Base-by-base conservation (phyloP, 805 yeast genomes). In the Scheffersomyces ergatensis region DNA sequence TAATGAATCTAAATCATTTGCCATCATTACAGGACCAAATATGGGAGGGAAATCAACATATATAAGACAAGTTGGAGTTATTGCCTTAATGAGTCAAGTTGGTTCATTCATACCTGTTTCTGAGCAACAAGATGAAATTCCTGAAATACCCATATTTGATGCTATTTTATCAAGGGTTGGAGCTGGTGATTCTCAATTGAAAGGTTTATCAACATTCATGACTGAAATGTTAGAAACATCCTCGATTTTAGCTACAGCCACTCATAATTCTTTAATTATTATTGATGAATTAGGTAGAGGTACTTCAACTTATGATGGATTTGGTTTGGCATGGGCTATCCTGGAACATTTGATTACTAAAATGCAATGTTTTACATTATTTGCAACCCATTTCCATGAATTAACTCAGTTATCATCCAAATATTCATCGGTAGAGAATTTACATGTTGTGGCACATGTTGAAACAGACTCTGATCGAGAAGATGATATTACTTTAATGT, bases 351-450 rank as follows among this genome's bases (percentile, higher is more conserved):
- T 92, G 44, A 83, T 93, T 2, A 72, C 72, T 15, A 71, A 83
- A 37, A 76, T 86, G 38, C 72, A 76, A 37, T 83, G 97, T 47
- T 89, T 89, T 62, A 81, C 95, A 0, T 57, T 93, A 42, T 93
- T 93, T 72, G 98, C 99, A 0, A 93, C 99, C 0, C 99, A 93
- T 70, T 93, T 93, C 74, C 98, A 93, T 62, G 99, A 93, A 60
- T 73, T 93, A 44, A 93, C 98, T 1, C 83, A 83, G 25, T 68
- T 93, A 37, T 73, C 95, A 0, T 82, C 81, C 15, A 74, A 74
- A 48, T 66, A 79, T 32, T 58, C 71, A 11, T 51, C 55, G 12
- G 96, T 92, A 1, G 74, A 77, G 37, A 93, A 93, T 61, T 67
- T 89, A 52, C 97, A 93, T 53, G 99, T 93, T 34, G 93, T 88